Base-by-base conservation (phyloP, 768 basidiomycete species). In the Lepiota venenata region DNA sequence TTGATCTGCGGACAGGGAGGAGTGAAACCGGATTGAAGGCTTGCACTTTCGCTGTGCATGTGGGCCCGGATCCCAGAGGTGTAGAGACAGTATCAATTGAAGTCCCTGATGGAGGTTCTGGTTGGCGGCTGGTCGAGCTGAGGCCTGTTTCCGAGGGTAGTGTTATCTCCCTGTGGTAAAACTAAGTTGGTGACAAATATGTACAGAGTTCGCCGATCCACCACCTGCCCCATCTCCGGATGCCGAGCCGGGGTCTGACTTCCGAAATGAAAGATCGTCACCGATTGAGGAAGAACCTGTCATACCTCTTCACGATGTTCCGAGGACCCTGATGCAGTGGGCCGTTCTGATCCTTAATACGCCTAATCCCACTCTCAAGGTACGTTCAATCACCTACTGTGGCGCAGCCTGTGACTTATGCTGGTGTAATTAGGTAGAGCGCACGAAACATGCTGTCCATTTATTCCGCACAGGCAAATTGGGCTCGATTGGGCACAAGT, bases 331-430 rank as follows among this genome's bases (percentile, higher is more conserved):
- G 11, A 82, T 90, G 64, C 79, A 88, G 63, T 91, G 85, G 83
- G 87, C 88, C 1, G 86, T 88, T 4, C 70, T 90, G 6, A 88
- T 93, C 47, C 73, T 93, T 22, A 87, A 88, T 59, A 91, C 91
- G 0, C 67, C 87, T 1, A 74, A 87, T 64, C 87, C 90, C 3
- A 74, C 50, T 4, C 50, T 58, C 16, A 60, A 60, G 51, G 59
- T 59, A 40, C 25, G 39, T 12, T 32, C 29, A 47, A 37, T 21
- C 21, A 2, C 29, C 35, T n/a, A 14, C 20, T 37, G 9, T 11
- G 35, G 14, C 8, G n/a, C 20, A 32, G 14, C n/a, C 40, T 11
- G 21, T 38, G 4, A 21, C 53, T 55, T 10, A 46, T 47, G 32
- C 15, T 16, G 5, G 21, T 49, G 18, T 11, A 37, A 47, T 12